Evolutionary conservation across 352 stramenopile genomes (phyloP).

Genomic region (Globisporangium echinulatum): DNA sequence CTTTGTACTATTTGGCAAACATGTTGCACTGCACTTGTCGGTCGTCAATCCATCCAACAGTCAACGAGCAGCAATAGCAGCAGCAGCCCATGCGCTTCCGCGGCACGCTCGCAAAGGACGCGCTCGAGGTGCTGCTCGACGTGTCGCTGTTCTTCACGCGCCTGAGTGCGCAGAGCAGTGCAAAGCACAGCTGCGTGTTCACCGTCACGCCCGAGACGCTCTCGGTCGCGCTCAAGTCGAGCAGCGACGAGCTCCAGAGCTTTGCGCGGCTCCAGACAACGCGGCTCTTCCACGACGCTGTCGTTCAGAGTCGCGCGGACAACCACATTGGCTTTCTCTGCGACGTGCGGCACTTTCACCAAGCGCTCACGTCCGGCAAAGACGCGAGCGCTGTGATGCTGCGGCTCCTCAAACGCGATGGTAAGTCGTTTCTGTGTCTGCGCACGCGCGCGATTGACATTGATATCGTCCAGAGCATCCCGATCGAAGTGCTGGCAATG

Average conservation of each 20-base stretch:
- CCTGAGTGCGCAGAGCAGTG: slow-evolving; percentile 41
- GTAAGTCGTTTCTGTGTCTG: slow-evolving; percentile 65
- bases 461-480: slow-evolving; percentile 82
- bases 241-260: slow-evolving; percentile 71
- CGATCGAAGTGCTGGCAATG: slow-evolving; percentile 76
- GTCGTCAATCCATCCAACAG: no score
- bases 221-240: slow-evolving; percentile 59
- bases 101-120: slow-evolving; percentile 65
- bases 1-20: no score
- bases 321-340: slow-evolving; percentile 81
- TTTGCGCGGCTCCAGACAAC: slow-evolving; percentile 61
- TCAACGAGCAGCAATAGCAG: no score
- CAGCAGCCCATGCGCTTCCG: slow-evolving; percentile 58
- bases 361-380: slow-evolving; percentile 68
- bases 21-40: no score
- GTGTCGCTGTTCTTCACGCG: slow-evolving; percentile 67
- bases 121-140: slow-evolving; percentile 72
- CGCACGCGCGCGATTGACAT: slow-evolving; percentile 73
- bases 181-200: slow-evolving; percentile 65
- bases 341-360: slow-evolving; percentile 67
- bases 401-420: slow-evolving; percentile 75
- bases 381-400: slow-evolving; percentile 77
- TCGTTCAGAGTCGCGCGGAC: slow-evolving; percentile 64
- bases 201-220: slow-evolving; percentile 62
- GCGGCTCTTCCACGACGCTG: slow-evolving; percentile 65